Evolutionary conservation across 2,329 filamentous ascomycete genomes (phyloP).

Genomic region (Colletotrichum truncatum): DNA sequence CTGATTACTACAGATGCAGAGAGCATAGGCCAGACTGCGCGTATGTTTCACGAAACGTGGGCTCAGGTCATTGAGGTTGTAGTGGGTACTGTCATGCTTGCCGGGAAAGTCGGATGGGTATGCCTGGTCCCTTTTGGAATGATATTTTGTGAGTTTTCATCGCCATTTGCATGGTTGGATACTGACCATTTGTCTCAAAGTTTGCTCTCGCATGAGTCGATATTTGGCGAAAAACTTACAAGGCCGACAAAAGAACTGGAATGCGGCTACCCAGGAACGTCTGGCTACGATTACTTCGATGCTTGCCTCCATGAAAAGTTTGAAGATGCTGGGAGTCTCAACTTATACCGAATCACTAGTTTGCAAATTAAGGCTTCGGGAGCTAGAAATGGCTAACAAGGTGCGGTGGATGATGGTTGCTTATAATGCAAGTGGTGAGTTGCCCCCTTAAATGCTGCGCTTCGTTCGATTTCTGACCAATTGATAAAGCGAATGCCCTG

Average conservation of each 20-base stretch:
- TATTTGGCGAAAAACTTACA: conserved; percentile 11
- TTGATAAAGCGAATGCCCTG: conserved; percentile 28
- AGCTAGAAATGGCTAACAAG: conserved; percentile 28
- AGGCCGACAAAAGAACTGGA: conserved; percentile 11
- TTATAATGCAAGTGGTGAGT: conserved; percentile 19
- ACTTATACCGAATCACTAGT: conserved; percentile 41
- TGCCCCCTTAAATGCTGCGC: too few species aligned
- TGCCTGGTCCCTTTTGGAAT: conserved; percentile 45
- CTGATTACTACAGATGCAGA: conserved; percentile 31
- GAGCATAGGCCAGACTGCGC: conserved; percentile 17
- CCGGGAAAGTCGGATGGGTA: conserved; percentile 32
- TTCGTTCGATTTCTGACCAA: too few species aligned
- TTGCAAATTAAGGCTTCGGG: conserved; percentile 43
- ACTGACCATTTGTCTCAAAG: background rate
- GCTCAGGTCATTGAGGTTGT: conserved; percentile 32
- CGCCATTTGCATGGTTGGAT: background rate
- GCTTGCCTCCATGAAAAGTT: conserved; percentile 43
- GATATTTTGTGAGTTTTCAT: conserved; percentile 38
- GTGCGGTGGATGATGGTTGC: conserved; percentile 31
- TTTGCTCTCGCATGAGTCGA: conserved; percentile 9
- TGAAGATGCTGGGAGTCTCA: conserved; percentile 46
- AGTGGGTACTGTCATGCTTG: conserved; percentile 29
- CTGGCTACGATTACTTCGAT: conserved; percentile 40
- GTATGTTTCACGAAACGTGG: conserved; percentile 33
- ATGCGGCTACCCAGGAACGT: conserved; percentile 35